phyloP scores from a whole-genome alignment of 1,139 yeast genomes.

The Ogataea hybrid region DNA sequence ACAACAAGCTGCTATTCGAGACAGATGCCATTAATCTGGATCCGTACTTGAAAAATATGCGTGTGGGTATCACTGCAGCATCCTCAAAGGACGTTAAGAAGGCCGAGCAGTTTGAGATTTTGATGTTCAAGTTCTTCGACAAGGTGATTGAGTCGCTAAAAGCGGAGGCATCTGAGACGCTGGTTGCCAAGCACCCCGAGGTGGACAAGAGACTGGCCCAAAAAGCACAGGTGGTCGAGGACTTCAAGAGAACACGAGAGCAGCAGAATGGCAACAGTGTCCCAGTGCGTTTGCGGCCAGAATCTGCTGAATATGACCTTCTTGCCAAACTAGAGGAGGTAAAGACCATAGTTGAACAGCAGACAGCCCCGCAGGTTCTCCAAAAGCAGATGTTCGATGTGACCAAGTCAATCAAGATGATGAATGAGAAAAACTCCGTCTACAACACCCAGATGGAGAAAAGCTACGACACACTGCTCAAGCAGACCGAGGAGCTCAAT shows the following conservation, averaged over 20 bases:
- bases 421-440: slow-evolving; percentile 17
- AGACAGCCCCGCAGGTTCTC: slow-evolving; percentile 10
- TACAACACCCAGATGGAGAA: slow-evolving; percentile 7
- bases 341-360: slow-evolving; percentile 4
- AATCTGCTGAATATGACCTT: slow-evolving; percentile 1
- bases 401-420: slow-evolving; percentile 19
- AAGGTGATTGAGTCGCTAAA: slow-evolving; percentile 47
- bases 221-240: background rate
- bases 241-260: slow-evolving; percentile 19
- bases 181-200: slow-evolving; percentile 25
- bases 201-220: background rate
- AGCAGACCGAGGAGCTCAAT: slow-evolving; percentile 19
- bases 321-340: slow-evolving; percentile 6
- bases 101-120: slow-evolving; percentile 57
- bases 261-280: background rate
- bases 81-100: slow-evolving; percentile 36
- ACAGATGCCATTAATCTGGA: slow-evolving; percentile 51
- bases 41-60: slow-evolving; percentile 34
- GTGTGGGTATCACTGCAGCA: slow-evolving; percentile 53
- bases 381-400: slow-evolving; percentile 23
- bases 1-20: slow-evolving; percentile 68
- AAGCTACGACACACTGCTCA: slow-evolving; percentile 12
- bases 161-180: slow-evolving; percentile 21
- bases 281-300: background rate
- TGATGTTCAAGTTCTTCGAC: slow-evolving; percentile 53